Base-by-base conservation (phyloP, 176 grass and related monocot genomes). In the Paspalum notatum region DNA sequence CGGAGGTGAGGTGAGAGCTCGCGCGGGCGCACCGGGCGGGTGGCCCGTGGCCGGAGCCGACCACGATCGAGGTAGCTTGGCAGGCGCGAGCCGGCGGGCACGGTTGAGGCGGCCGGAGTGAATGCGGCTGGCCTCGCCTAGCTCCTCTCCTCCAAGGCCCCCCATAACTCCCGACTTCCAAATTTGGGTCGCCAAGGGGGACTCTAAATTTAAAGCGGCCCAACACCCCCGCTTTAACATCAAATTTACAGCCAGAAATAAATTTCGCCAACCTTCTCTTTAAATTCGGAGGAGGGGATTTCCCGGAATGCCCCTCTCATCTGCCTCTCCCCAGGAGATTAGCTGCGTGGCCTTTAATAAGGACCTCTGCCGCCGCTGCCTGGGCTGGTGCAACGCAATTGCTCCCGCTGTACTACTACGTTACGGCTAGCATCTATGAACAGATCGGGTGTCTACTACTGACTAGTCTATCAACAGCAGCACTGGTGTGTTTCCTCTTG, bases 191-290 rank as follows among this genome's bases (percentile, higher is more conserved):
- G 70, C 86, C 70, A 18, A 22, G 76, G 55, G 84, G 82, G 83
- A 24, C 84, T 81, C 81, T 48, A 82, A 82, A 89, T 93, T 97
- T 93, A 97, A 93, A 87, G 83, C 88, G 51, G 55, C 71, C 85
- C 93, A 97, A 91, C 90, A 89, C 88, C 88, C 93, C 81, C 46
- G 77, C 65, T 76, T 87, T 80, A 93, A 87, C 60, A 76, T 68
- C 53, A 79, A 84, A 90, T 92, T 93, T 82, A 87, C 85, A 78
- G 20, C 16, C 26, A 24, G 65, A 45, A 89, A 91, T 89, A 82
- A 95, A 95, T 90, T 70, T 68, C 77, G 71, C 71, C 90, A 92
- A 91, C 81, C 57, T 61, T 39, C 22, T 59, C 83, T 68, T 91
- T 93, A 62, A 91, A 80, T 91, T 81, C 82, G 75, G 82, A 58